Evolutionary conservation across 2,329 filamentous ascomycete genomes (phyloP).

Genomic region (Xylaria arbuscula): DNA sequence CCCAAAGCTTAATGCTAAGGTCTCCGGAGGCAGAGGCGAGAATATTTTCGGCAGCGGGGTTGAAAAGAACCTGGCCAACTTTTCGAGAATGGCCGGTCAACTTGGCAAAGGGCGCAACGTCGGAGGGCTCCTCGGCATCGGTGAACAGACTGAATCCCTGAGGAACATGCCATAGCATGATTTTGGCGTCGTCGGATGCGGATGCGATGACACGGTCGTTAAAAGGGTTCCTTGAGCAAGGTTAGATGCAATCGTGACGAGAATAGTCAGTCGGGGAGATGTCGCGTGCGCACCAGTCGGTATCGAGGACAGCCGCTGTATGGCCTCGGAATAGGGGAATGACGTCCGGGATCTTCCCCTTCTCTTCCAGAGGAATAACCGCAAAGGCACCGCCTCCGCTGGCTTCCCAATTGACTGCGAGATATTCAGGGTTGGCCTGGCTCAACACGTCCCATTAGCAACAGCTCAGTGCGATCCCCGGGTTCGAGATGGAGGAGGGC

Average conservation of each 20-base stretch:
- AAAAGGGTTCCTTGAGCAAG: conserved; percentile 82
- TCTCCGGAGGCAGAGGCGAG: conserved; percentile 96
- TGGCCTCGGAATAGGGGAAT: conserved; percentile 96
- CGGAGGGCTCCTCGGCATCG: conserved; percentile 84
- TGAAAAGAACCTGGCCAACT: conserved; percentile 97
- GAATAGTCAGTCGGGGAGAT: conserved; percentile 9
- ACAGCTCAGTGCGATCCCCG: conserved; percentile 22
- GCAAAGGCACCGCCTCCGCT: conserved; percentile 96
- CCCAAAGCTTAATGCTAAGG: conserved; percentile 95
- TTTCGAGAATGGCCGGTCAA: conserved; percentile 92
- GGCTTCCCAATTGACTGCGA: conserved; percentile 98
- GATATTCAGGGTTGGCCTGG: conserved; percentile 93
- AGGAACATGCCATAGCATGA: conserved; percentile 96
- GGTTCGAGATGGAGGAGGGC: not conserved
- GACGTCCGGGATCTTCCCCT: conserved; percentile 88
- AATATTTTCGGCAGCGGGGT: conserved; percentile 94
- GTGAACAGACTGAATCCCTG: conserved; percentile 85
- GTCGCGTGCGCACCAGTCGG: conserved; percentile 40
- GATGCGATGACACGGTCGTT: conserved; percentile 94
- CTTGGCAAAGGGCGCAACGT: conserved; percentile 84
- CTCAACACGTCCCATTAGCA: conserved; percentile 40
- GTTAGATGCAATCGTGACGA: conserved; percentile 44
- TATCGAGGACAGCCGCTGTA: conserved; percentile 83
- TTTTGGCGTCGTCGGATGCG: conserved; percentile 95
- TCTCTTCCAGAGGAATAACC: conserved; percentile 90